Evolutionary conservation across 2,329 filamentous ascomycete species (phyloP).

Genomic region (Verticillium isaacii): DNA sequence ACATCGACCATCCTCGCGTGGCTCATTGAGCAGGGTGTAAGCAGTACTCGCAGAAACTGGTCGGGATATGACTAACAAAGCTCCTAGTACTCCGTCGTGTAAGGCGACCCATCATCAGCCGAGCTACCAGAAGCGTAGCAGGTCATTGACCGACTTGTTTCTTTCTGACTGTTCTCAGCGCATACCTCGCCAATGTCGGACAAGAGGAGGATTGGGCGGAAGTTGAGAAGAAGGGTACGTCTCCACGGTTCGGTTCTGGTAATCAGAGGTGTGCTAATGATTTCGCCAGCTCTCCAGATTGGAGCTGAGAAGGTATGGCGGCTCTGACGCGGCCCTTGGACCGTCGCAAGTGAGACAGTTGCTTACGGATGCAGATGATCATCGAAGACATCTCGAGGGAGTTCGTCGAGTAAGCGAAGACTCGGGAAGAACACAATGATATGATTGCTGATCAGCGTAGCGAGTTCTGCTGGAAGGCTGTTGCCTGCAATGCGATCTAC

Average conservation of each 20-base stretch:
- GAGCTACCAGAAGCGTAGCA: not conserved
- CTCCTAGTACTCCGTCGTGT: constrained; percentile 7
- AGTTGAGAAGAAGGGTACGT: constrained; percentile 32
- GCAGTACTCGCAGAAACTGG: not conserved
- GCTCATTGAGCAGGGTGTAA: constrained; percentile 5
- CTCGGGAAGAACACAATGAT: not conserved
- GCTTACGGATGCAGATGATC: constrained; percentile 30
- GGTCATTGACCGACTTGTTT: too few relatives aligned
- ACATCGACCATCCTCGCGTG: constrained; percentile 11
- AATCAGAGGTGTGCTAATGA: not conserved
- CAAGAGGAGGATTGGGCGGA: constrained; percentile 64
- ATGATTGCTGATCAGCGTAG: not conserved
- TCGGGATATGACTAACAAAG: not conserved
- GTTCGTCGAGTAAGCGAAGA: constrained; percentile 52
- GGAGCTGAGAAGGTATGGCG: constrained; percentile 10
- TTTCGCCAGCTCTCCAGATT: constrained; percentile 10
- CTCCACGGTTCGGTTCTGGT: not conserved
- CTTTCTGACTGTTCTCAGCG: constrained; percentile 11
- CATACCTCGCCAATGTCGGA: constrained; percentile 59
- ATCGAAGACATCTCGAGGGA: constrained; percentile 61
- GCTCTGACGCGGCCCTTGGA: not conserved
- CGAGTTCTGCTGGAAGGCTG: constrained; percentile 64
- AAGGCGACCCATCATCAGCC: not conserved
- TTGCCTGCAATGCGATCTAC: constrained; percentile 46
- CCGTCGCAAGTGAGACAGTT: too few relatives aligned